These are phyloP conservation scores for Chaetoscypha palmicola DNA, from an alignment of 2,329 filamentous ascomycete species.

Conservation along the genomic window DNA sequence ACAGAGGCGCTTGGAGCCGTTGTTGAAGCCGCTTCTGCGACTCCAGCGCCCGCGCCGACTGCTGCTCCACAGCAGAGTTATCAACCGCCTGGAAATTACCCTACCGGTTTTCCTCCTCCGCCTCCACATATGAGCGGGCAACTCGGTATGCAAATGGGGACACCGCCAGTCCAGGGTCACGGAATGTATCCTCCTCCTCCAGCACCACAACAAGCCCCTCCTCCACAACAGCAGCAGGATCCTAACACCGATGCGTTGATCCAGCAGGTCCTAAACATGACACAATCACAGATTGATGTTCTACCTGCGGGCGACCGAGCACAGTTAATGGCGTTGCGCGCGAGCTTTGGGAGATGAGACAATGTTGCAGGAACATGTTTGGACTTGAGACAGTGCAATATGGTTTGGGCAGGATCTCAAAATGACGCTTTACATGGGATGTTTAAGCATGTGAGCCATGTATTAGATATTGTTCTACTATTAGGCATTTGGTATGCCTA, in stretches of 20 bases:
- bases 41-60: constrained; percentile 36
- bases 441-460: no score
- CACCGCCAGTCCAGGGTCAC: constrained; percentile 41
- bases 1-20: constrained; percentile 75
- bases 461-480: no score
- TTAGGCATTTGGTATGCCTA: no score
- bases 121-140: constrained; percentile 34
- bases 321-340: constrained; percentile 73
- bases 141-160: constrained; percentile 31
- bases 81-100: constrained; percentile 29
- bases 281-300: constrained; percentile 72
- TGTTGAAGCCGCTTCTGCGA: constrained; percentile 50
- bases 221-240: constrained; percentile 39
- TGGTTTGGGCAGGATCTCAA: no score
- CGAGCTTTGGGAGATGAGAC: constrained; percentile 22
- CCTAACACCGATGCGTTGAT: constrained; percentile 67
- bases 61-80: constrained; percentile 13
- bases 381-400: no score
- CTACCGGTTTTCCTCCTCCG: constrained; percentile 32
- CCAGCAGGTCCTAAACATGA: constrained; percentile 72
- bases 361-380: no score
- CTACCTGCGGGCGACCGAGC: constrained; percentile 67
- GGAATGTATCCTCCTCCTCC: constrained; percentile 24
- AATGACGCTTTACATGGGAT: no score
- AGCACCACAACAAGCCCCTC: constrained; percentile 19